A percentile compares a stretch with the other conserved stretches of the same genome.
phyloP scores from a whole-genome alignment of 2,329 filamentous ascomycete genomes.

The Ophiostoma himal-ulmi region DNA sequence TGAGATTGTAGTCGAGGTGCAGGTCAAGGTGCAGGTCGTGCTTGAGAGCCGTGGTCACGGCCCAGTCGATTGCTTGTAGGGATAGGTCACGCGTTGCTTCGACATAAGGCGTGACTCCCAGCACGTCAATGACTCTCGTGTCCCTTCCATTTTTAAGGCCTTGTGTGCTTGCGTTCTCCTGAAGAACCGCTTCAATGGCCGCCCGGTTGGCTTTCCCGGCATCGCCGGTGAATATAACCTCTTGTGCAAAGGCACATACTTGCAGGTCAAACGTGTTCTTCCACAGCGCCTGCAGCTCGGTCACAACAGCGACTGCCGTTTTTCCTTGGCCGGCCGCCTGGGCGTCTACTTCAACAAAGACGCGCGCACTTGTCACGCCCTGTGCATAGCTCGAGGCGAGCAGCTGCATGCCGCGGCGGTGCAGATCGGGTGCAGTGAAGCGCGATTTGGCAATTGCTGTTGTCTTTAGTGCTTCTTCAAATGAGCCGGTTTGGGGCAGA shows the following conservation, averaged over 20 bases:
- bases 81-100: constrained; percentile 47
- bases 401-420: constrained; percentile 57
- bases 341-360: constrained; percentile 65
- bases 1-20: constrained; percentile 65
- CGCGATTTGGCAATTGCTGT: constrained; percentile 52
- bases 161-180: constrained; percentile 22
- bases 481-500: constrained; percentile 54
- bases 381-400: constrained; percentile 58
- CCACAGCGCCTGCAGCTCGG: constrained; percentile 52
- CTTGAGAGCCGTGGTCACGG: constrained; percentile 48
- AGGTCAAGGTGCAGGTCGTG: constrained; percentile 58
- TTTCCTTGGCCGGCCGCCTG: constrained; percentile 41
- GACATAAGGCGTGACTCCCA: constrained; percentile 67
- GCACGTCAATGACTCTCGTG: constrained; percentile 42
- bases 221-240: constrained; percentile 56
- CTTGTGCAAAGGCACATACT: constrained; percentile 65
- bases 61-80: constrained; percentile 57
- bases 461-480: constrained; percentile 56
- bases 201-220: constrained; percentile 46
- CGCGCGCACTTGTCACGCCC: constrained; percentile 63
- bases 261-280: constrained; percentile 52
- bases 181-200: constrained; percentile 38
- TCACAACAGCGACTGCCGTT: constrained; percentile 44
- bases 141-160: constrained; percentile 23
- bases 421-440: constrained; percentile 58